Base-by-base conservation (phyloP, 2,329 filamentous ascomycete genomes). In the Celoporthe dispersa region DNA sequence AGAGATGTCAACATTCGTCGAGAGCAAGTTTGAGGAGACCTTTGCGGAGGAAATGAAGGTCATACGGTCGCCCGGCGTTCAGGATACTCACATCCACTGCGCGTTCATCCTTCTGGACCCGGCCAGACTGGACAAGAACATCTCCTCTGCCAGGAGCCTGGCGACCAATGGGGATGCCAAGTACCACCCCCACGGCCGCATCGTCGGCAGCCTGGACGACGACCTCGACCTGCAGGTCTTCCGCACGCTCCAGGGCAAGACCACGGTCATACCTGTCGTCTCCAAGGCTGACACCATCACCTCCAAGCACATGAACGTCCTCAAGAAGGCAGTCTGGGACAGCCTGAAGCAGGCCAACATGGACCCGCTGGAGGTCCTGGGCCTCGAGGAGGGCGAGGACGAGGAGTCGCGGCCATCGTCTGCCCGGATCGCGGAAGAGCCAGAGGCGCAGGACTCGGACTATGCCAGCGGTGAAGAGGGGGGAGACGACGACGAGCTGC, bases 11-110 rank as follows among this genome's bases (percentile, higher is more conserved):
- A 87, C 91, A 11, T 99, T 99, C 82, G 85, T 99, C 71, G 96
- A 99, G 84, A 95, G 92, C 84, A 98, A 98, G 81, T 99, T 99
- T 75, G 95, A 99, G 80, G 96, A 99, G 77, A 98, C 96, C 0
- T 97, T 99, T 79, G 90, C 90, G 64, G 96, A 99, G 82, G 96
- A 99, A 84, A 97, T 97, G 87, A 98, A 98, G 84, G 94, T 99
- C 62, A 87, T 98, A 72, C 92, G 96, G 76, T 94, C 94, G 67
- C 95, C 96, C 35, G 95, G 94, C 68, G 92, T 93, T 73, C 93
- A 94, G 79, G 96, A 99, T 83, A 98, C 95, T 65, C 96, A 99
- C 80, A 97, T 99, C 74, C 96, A 99, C 79, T 97, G 94, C 74
- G 94, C 94, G 68, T 97, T 99, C 81, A 86, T 98, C 68, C 84